Percentiles rank a stretch among this genome's conserved stretches.
Conservation (phyloP, 192 early-diverging fungal species). For the Coemansia sp. region DNA sequence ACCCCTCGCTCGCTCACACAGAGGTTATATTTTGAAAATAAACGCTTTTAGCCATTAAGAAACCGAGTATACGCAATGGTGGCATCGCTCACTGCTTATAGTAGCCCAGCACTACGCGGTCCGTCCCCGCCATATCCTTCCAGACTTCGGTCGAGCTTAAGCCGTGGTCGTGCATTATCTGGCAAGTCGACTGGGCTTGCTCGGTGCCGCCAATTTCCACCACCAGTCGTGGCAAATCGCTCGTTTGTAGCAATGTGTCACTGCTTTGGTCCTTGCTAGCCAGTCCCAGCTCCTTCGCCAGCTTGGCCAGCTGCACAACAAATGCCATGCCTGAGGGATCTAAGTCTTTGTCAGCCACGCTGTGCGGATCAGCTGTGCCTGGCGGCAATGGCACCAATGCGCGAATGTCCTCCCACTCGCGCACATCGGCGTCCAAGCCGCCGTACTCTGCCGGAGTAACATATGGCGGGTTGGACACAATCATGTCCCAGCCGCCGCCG, state of each 20-base stretch:
- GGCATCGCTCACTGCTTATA: slow-evolving; percentile 7
- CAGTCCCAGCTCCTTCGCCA: slow-evolving; percentile 21
- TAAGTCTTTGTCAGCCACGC: neutral
- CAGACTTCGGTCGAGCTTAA: slow-evolving; percentile 67
- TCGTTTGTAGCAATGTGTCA: too few species aligned
- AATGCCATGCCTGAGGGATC: slow-evolving; percentile 35
- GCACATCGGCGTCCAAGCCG: slow-evolving; percentile 70
- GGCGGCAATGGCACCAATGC: slow-evolving; percentile 63
- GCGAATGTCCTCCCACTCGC: slow-evolving; percentile 83
- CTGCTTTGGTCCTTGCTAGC: neutral
- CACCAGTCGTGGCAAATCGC: slow-evolving; percentile 64
- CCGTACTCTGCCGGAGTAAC: slow-evolving; percentile 72
- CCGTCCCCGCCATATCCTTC: slow-evolving; percentile 77
- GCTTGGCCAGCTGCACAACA: slow-evolving; percentile 28
- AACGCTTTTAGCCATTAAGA: neutral
- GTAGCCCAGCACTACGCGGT: slow-evolving; percentile 66
- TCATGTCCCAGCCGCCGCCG: slow-evolving; percentile 60
- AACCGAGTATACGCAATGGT: too few species aligned
- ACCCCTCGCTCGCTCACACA: neutral
- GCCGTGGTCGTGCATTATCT: slow-evolving; percentile 57
- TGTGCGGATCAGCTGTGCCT: neutral
- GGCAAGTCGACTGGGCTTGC: slow-evolving; percentile 61
- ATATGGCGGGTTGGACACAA: slow-evolving; percentile 95
- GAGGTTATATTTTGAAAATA: too few species aligned
- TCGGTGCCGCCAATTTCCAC: slow-evolving; percentile 83